These are phyloP conservation scores for Eucalyptus coolabah DNA, from an alignment of 345 rosid genomes.

Conservation along the genomic window DNA sequence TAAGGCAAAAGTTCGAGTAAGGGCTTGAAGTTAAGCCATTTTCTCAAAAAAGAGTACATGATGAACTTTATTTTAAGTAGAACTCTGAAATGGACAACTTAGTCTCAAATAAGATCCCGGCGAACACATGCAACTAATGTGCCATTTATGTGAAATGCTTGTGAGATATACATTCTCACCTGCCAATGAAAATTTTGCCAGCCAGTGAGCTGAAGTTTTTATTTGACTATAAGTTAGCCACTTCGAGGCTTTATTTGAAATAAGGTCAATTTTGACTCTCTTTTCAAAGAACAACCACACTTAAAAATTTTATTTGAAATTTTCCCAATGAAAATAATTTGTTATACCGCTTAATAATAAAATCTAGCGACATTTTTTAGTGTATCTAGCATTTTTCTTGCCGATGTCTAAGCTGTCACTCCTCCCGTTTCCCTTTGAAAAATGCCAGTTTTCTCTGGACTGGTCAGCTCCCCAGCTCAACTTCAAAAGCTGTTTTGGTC, in stretches of 20 bases:
- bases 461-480: background rate
- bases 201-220: background rate
- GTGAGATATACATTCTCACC: background rate
- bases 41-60: background rate
- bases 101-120: background rate
- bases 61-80: too few relatives aligned
- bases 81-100: background rate
- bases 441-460: background rate
- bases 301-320: background rate
- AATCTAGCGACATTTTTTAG: background rate
- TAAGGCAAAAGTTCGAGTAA: background rate
- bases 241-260: background rate
- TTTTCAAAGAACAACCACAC: background rate
- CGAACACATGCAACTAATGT: background rate
- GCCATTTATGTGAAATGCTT: background rate
- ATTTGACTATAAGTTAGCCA: background rate
- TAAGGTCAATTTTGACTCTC: background rate
- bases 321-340: background rate
- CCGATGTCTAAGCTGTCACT: background rate
- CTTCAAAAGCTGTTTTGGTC: background rate
- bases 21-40: background rate
- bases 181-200: background rate
- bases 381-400: background rate
- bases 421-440: background rate
- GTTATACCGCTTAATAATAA: background rate